These are phyloP conservation scores for Diplotaxis tenuifolia DNA, from an alignment of 345 rosid genomes.

Conservation along the genomic window DNA sequence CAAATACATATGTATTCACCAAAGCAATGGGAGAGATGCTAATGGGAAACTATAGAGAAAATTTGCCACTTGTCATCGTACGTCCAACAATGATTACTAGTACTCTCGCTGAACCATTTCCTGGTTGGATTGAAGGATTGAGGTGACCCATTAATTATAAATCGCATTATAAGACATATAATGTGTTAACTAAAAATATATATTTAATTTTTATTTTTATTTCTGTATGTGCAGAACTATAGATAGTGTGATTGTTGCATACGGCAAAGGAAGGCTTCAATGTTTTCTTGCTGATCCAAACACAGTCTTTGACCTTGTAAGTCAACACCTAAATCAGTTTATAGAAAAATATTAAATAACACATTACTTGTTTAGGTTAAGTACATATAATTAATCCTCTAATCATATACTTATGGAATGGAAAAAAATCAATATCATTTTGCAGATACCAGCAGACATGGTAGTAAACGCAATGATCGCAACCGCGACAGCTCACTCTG, in stretches of 20 bases:
- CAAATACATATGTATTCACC: constrained; percentile 80
- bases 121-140: constrained; percentile 80
- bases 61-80: constrained; percentile 53
- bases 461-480: constrained; percentile 37
- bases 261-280: constrained; percentile 51
- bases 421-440: neutral
- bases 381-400: neutral
- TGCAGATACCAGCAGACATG: constrained; percentile 40
- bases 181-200: neutral
- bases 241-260: constrained; percentile 47
- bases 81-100: constrained; percentile 74
- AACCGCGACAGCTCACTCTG: constrained; percentile 27
- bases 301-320: constrained; percentile 50
- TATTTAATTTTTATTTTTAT: neutral
- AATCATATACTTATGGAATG: neutral
- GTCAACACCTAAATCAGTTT: neutral
- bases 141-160: no score
- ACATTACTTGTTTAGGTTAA: neutral
- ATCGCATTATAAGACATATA: no score
- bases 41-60: constrained; percentile 45
- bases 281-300: constrained; percentile 41
- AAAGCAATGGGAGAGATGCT: constrained; percentile 90
- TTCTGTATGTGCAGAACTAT: constrained; percentile 52
- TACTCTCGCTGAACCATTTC: constrained; percentile 71
- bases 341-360: neutral